Base-by-base conservation (phyloP, 495 filamentous ascomycete species). In the Amniculicola lignicola region DNA sequence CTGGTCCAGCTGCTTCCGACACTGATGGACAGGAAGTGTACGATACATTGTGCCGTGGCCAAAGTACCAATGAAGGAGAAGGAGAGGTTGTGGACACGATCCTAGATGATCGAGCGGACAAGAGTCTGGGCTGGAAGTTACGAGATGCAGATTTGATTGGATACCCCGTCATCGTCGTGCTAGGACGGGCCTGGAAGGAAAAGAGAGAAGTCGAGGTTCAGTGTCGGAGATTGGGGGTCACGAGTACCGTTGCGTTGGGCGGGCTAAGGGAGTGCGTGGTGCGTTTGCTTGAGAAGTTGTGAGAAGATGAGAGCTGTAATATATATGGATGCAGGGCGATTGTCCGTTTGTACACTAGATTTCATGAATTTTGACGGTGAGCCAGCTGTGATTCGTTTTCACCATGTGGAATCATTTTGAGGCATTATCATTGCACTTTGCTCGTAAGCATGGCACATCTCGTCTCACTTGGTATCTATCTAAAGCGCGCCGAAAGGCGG, bases 81-180 rank as follows among this genome's bases (percentile, higher is more conserved):
- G 22, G 28, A 9, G 28, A 27, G 33, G 53, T 45, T 31, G 46
- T 82, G 3, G 86, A 94, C 54, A 78, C 79, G 16, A 71, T 93
- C 2, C 66, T 94, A 0, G 92, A 97, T 69, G 92, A 96, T 66
- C 80, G 92, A 21, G 29, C 14, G 62, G 76, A 47, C 28, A 80
- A 78, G 60, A 70, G 79, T 5, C 70, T 92, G 40, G 81, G 82
- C 14, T 96, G 88, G 88, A 95, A 92, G 66, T 72, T 97, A 49
- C 81, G 77, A 2, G 92, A 97, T 70, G 92, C 92, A 2, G 90
- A 96, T 66, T 62, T 93, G 45, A 80, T 95, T 54, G 92, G 92
- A 11, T 95, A 90, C 68, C 92, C 92, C 0, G 70, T 97, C 12
- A 77, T 94, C 19, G 71, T 94, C 1, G 73, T 94, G 14, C 72